phyloP scores from a whole-genome alignment of 495 filamentous ascomycete species.

The Talaromyces ruber region DNA sequence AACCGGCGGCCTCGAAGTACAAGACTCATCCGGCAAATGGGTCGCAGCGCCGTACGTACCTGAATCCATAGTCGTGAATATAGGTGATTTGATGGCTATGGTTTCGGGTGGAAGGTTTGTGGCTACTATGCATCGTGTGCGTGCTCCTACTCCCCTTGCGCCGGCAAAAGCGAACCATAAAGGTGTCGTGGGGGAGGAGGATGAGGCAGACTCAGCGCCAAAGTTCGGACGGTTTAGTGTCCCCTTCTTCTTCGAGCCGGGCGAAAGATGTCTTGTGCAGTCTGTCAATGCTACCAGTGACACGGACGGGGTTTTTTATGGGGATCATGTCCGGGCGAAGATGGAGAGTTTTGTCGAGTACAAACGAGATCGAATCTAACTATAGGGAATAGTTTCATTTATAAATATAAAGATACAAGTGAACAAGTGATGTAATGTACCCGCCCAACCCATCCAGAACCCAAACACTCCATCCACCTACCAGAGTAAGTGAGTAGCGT shows the following conservation, averaged over 20 bases:
- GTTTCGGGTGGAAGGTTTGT: slow-evolving; percentile 39
- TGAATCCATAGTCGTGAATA: slow-evolving; percentile 39
- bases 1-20: slow-evolving; percentile 34
- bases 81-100: slow-evolving; percentile 40
- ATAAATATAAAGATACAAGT: neutral
- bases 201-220: neutral
- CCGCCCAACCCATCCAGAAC: neutral
- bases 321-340: slow-evolving; percentile 35
- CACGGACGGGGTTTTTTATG: slow-evolving; percentile 27
- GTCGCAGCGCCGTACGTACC: slow-evolving; percentile 34
- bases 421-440: neutral
- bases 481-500: neutral
- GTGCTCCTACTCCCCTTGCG: slow-evolving; percentile 12
- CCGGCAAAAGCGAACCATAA: neutral
- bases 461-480: neutral
- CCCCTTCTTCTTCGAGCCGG: slow-evolving; percentile 44
- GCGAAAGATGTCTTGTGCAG: slow-evolving; percentile 27
- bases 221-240: slow-evolving; percentile 30
- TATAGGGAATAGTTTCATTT: too few species aligned
- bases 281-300: slow-evolving; percentile 20
- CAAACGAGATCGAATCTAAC: neutral
- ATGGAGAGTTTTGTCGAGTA: slow-evolving; percentile 41
- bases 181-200: slow-evolving; percentile 6
- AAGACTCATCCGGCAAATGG: slow-evolving; percentile 30
- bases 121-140: slow-evolving; percentile 40